These are phyloP conservation scores for Lactifluus rugatus DNA, from an alignment of 768 basidiomycete genomes.

Conservation along the genomic window DNA sequence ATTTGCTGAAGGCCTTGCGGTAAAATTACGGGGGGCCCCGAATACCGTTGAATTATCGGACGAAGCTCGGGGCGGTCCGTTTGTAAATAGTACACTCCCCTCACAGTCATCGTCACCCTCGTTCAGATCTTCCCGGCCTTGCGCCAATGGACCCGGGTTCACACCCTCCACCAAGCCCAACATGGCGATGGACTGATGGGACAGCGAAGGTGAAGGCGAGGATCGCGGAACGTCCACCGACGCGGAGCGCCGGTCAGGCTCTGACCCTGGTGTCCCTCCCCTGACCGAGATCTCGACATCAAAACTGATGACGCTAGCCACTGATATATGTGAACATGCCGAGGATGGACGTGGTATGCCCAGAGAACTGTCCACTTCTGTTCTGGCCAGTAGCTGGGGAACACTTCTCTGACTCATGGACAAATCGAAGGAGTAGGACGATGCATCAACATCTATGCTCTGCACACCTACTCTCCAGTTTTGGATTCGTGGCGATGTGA, in stretches of 20 bases:
- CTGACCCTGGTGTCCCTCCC: neutral
- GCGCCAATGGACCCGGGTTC: neutral
- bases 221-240: neutral
- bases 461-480: neutral
- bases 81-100: neutral
- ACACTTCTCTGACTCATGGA: neutral
- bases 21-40: neutral
- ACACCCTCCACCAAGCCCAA: neutral
- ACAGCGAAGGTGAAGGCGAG: neutral
- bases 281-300: neutral
- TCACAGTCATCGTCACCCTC: neutral
- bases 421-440: neutral
- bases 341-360: neutral
- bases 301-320: slow-evolving; percentile 2
- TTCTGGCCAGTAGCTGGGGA: neutral
- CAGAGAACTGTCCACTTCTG: neutral
- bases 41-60: neutral
- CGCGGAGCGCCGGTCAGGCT: neutral
- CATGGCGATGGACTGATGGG: neutral
- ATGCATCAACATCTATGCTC: neutral
- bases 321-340: slow-evolving; percentile 1
- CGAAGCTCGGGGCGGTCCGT: neutral
- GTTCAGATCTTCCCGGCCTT: neutral
- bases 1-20: neutral
- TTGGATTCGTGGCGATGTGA: neutral